Evolutionary conservation across 768 basidiomycete genomes (phyloP).

Genomic region (Podaxis carcinomalis): DNA sequence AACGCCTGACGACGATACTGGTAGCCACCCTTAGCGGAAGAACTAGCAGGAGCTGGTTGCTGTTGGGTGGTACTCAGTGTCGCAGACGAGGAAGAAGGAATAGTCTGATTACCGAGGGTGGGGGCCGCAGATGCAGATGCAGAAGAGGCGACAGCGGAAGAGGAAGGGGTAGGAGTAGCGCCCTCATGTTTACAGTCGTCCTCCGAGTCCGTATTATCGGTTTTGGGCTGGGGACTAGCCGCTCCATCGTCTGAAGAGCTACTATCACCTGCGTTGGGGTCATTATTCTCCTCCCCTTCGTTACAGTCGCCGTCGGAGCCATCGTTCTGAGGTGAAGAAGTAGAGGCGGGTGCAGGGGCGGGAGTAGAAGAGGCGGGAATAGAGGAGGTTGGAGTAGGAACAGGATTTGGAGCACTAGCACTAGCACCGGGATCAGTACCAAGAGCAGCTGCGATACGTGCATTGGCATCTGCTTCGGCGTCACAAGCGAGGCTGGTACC

Average conservation of each 20-base stretch:
- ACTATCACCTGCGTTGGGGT: conserved; percentile 13
- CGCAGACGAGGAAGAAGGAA: conserved; percentile 3
- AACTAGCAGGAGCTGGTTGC: neutral
- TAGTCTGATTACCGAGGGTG: neutral
- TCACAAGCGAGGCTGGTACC: conserved; percentile 46
- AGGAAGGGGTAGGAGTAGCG: conserved; percentile 10
- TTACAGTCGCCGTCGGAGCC: conserved; percentile 12
- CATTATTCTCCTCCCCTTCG: conserved; percentile 6
- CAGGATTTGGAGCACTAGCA: conserved; percentile 5
- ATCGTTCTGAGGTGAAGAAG: conserved; percentile 8
- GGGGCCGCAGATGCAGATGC: conserved; percentile 3
- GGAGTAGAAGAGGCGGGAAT: conserved; percentile 1
- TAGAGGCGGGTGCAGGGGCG: neutral
- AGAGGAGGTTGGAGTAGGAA: neutral
- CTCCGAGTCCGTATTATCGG: conserved; percentile 9
- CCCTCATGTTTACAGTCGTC: conserved; percentile 9
- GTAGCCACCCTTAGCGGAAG: neutral
- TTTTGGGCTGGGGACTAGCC: neutral
- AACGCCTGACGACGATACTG: conserved; percentile 16
- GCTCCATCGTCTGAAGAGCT: conserved; percentile 4
- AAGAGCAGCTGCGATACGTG: conserved; percentile 37
- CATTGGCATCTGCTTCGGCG: conserved; percentile 30
- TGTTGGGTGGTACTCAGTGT: conserved; percentile 11
- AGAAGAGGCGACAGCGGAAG: conserved; percentile 5
- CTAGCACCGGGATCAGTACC: conserved; percentile 31